phyloP scores from a whole-genome alignment of 2,329 filamentous ascomycete species.

The Zelopaecilomyces penicillatus region DNA sequence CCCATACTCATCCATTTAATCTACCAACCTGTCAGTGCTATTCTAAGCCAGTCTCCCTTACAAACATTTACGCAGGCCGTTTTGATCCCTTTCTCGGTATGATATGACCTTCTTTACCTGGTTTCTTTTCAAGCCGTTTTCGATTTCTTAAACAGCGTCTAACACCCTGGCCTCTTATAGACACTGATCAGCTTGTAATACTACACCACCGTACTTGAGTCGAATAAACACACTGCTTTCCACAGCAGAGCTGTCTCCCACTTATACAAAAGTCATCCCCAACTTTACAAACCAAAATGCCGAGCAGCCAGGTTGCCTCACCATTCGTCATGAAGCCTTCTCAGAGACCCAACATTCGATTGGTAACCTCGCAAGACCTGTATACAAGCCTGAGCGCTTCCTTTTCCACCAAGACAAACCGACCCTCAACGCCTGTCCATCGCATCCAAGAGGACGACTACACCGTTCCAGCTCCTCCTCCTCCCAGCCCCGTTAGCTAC shows the following conservation, averaged over 20 bases:
- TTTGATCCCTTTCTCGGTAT: too few relatives aligned
- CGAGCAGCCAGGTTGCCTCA: constrained; percentile 28
- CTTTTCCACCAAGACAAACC: constrained; percentile 33
- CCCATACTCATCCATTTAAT: too few relatives aligned
- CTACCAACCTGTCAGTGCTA: too few relatives aligned
- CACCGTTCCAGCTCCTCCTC: constrained; percentile 55
- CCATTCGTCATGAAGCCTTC: constrained; percentile 40
- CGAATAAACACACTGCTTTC: neutral
- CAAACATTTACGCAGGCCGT: too few relatives aligned
- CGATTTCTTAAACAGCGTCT: too few relatives aligned
- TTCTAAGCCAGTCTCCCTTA: too few relatives aligned
- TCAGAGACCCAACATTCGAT: constrained; percentile 34
- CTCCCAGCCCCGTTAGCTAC: constrained; percentile 56
- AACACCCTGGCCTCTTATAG: too few relatives aligned
- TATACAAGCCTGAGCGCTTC: constrained; percentile 46
- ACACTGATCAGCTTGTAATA: too few relatives aligned
- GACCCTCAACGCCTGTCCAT: constrained; percentile 39
- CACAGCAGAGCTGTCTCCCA: neutral
- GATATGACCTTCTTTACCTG: too few relatives aligned
- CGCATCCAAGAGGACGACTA: constrained; percentile 51
- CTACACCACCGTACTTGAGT: too few relatives aligned
- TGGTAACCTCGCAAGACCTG: constrained; percentile 39
- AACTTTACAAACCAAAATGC: constrained; percentile 20
- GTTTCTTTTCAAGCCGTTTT: too few relatives aligned
- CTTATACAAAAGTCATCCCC: neutral